Base-by-base conservation (phyloP, 768 basidiomycete genomes). In the Lepiota venenata region DNA sequence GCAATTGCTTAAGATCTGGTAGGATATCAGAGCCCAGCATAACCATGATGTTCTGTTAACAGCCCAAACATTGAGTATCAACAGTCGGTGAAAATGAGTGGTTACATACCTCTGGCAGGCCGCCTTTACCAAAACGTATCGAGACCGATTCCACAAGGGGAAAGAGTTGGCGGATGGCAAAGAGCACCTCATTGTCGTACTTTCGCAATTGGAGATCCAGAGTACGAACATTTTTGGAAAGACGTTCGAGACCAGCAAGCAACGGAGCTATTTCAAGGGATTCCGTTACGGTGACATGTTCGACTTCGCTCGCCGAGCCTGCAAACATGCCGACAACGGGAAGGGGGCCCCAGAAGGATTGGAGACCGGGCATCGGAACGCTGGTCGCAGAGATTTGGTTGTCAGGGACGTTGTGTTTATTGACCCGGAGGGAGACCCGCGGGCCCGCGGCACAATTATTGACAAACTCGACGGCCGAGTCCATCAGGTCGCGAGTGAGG, bases 181-280 rank as follows among this genome's bases (percentile, higher is more conserved):
- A 71, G 9, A 69, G 56, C 6, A 69, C 52, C 55, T 71, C 69
- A 1, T 66, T 59, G 32, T 71, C 69, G 65, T 67, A 71, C 12
- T 56, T 55, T 9, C 60, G 48, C 1, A 69, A 50, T 35, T 63
- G 58, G 1, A 71, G 40, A n/a, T 67, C 63, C 15, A 71, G 45
- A 4, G 56, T 57, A 7, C 56, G 47, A 0, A 69, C 44, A 4
- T 58, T 52, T 25, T 48, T 41, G 2, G 64, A 62, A 2, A 69
- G 57, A 27, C 58, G 60, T 51, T 64, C 66, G 8, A 70, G 41
- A 1, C 59, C 64, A 16, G 53, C 48, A 12, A 66, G 52, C 3
- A 66, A 50, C 6, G 36, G 44, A 4, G 42, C 47, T 15, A 65
- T 56, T 12, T 60, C 61, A 41, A 64, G 39, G 0, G 66, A 52